phyloP scores from a whole-genome alignment of 129 eudicot genomes.

The Helichrysum umbraculigerum region DNA sequence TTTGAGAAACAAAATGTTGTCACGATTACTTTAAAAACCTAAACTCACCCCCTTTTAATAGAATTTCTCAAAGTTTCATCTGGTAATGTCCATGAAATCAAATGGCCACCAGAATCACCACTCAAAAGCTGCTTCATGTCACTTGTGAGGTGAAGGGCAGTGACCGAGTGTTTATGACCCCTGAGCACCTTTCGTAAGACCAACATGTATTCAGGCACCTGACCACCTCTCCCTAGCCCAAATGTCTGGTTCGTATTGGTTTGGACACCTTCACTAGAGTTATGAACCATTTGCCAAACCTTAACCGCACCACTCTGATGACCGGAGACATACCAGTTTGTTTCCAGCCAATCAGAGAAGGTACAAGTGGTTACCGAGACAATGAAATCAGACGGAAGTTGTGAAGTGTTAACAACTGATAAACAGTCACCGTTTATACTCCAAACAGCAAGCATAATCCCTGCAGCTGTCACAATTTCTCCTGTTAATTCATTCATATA shows the following conservation, averaged over 20 bases:
- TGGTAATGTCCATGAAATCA: slow-evolving; percentile 85
- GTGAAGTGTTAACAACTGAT: slow-evolving; percentile 84
- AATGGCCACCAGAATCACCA: slow-evolving; percentile 84
- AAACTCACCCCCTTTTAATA: slow-evolving; percentile 59
- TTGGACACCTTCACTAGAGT: slow-evolving; percentile 44
- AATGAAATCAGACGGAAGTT: slow-evolving; percentile 89
- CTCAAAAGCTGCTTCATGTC: slow-evolving; percentile 87
- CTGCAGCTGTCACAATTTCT: slow-evolving; percentile 84
- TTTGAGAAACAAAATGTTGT: not conserved
- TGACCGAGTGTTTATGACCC: slow-evolving; percentile 78
- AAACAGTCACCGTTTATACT: slow-evolving; percentile 88
- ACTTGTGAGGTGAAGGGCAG: slow-evolving; percentile 77
- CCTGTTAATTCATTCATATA: slow-evolving; percentile 92
- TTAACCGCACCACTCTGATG: slow-evolving; percentile 98
- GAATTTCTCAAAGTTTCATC: slow-evolving; percentile 76
- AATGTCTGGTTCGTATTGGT: slow-evolving; percentile 34
- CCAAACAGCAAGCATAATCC: slow-evolving; percentile 94
- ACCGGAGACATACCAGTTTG: slow-evolving; percentile 91
- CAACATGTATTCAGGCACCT: slow-evolving; percentile 72
- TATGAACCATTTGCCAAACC: slow-evolving; percentile 92
- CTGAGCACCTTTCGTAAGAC: slow-evolving; percentile 80
- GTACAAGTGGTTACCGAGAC: slow-evolving; percentile 74
- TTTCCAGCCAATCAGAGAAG: slow-evolving; percentile 86
- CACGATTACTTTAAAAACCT: not conserved
- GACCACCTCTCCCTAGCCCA: slow-evolving; percentile 54